Evolutionary conservation across 2,329 filamentous ascomycete genomes (phyloP).

Genomic region (Penicillium sp.): DNA sequence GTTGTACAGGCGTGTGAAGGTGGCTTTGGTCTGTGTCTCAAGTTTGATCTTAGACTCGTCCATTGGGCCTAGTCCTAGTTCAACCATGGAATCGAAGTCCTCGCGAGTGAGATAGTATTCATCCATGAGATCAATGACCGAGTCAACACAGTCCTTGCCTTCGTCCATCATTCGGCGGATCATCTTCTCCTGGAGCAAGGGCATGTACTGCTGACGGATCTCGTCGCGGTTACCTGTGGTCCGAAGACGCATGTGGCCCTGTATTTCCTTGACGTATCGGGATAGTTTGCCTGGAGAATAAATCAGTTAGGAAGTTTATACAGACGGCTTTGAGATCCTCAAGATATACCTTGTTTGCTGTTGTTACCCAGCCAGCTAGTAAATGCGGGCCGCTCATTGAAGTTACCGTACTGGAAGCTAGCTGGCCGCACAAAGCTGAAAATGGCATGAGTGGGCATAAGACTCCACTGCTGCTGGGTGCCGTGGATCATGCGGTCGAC

Average conservation of each 20-base stretch:
- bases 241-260: slow-evolving; percentile 91
- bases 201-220: slow-evolving; percentile 90
- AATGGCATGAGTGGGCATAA: slow-evolving; percentile 94
- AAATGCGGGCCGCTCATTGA: slow-evolving; percentile 69
- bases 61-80: slow-evolving; percentile 85
- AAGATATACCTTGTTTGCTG: slow-evolving; percentile 69
- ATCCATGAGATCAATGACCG: slow-evolving; percentile 94
- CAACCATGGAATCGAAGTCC: slow-evolving; percentile 88
- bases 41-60: slow-evolving; percentile 71
- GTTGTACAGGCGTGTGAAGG: slow-evolving; percentile 92
- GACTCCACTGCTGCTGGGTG: slow-evolving; percentile 94
- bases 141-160: slow-evolving; percentile 76
- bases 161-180: slow-evolving; percentile 71
- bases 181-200: slow-evolving; percentile 77
- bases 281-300: slow-evolving; percentile 56
- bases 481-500: slow-evolving; percentile 98
- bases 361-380: slow-evolving; percentile 94
- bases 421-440: slow-evolving; percentile 93
- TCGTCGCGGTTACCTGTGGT: slow-evolving; percentile 90
- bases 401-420: slow-evolving; percentile 78
- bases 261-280: slow-evolving; percentile 85
- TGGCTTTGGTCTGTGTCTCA: slow-evolving; percentile 78
- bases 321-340: background rate
- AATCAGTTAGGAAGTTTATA: slow-evolving; percentile 4
- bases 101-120: slow-evolving; percentile 93